Conservation (phyloP, 129 eudicot genomes). For the Flaveria bidentis region DNA sequence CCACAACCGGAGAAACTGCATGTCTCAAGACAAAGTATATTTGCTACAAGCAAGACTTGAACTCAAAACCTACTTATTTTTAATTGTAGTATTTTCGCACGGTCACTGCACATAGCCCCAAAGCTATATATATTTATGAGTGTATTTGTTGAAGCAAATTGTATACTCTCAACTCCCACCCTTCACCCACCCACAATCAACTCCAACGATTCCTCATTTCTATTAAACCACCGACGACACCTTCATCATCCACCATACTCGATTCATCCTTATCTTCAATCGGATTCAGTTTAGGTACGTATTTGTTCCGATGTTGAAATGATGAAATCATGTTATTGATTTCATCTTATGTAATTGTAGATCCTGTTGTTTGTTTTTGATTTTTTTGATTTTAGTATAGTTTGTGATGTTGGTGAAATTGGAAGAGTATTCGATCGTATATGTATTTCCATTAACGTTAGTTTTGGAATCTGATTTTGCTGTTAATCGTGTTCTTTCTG, state of each 20-base stretch:
- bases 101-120: not conserved
- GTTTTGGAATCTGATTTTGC: not conserved
- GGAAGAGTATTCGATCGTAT: not conserved
- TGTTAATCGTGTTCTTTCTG: not conserved
- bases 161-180: slow-evolving; percentile 3
- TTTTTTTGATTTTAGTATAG: not conserved
- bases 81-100: too few relatives aligned
- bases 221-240: not conserved
- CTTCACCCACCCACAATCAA: not conserved
- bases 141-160: not conserved
- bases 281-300: slow-evolving; percentile 10
- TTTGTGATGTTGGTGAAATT: not conserved
- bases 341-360: too few relatives aligned
- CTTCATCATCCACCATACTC: not conserved
- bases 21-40: too few relatives aligned
- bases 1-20: too few relatives aligned
- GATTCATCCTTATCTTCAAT: not conserved
- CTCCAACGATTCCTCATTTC: slow-evolving; percentile 15
- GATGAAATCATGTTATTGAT: too few relatives aligned
- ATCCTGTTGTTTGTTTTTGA: not conserved
- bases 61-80: too few relatives aligned
- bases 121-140: not conserved
- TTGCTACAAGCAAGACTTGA: too few relatives aligned
- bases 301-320: too few relatives aligned
- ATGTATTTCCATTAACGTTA: not conserved